These are phyloP conservation scores for Pythium chondricola DNA, from an alignment of 352 stramenopile species.

Conservation along the genomic window DNA sequence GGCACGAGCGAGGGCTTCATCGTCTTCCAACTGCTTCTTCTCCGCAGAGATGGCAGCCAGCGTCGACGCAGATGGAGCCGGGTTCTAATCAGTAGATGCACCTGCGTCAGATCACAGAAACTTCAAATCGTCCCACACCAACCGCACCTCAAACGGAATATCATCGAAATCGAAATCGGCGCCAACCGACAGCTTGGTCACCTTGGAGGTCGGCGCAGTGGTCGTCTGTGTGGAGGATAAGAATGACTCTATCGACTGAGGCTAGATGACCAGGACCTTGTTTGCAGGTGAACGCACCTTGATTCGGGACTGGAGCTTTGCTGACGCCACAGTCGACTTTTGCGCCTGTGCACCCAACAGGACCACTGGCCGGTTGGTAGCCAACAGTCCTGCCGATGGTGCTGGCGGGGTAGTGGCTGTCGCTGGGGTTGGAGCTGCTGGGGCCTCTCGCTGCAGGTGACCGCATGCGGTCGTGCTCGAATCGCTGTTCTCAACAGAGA, in stretches of 20 bases:
- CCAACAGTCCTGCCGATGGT: constrained; percentile 31
- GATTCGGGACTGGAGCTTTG: constrained; percentile 47
- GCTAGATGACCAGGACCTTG: no score
- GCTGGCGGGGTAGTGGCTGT: constrained; percentile 13
- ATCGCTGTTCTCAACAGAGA: constrained; percentile 39
- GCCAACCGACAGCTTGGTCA: constrained; percentile 70
- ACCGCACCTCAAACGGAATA: constrained; percentile 73
- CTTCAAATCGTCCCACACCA: no score
- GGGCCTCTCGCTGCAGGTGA: constrained; percentile 43
- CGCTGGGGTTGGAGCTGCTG: constrained; percentile 1
- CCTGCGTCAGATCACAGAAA: no score
- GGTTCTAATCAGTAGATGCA: no score
- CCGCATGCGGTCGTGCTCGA: constrained; percentile 25
- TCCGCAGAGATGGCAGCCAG: constrained; percentile 18
- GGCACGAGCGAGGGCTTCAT: constrained; percentile 75
- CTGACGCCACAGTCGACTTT: constrained; percentile 30
- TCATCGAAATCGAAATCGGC: constrained; percentile 87
- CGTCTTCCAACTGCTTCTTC: constrained; percentile 83
- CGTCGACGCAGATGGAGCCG: constrained; percentile 29
- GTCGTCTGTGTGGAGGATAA: no score
- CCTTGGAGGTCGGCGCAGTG: constrained; percentile 19
- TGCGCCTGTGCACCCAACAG: constrained; percentile 59
- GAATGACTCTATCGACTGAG: no score
- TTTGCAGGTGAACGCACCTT: constrained; percentile 33
- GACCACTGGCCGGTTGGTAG: constrained; percentile 64